Conservation (phyloP, 2,329 filamentous ascomycete genomes). For the Xylaria digitata region DNA sequence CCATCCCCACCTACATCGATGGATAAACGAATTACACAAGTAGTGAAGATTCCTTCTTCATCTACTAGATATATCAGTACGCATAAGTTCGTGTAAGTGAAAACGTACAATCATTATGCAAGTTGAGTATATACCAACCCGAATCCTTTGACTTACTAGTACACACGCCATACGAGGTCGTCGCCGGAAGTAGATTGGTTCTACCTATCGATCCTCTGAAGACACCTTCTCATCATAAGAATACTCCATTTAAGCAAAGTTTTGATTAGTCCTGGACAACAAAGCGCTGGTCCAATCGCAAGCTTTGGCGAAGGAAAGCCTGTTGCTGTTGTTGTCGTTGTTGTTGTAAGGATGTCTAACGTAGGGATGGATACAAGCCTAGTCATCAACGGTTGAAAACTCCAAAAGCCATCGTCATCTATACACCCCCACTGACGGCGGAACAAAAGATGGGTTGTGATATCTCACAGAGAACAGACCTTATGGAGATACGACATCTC, state of each 20-base stretch:
- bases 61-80: conserved; percentile 4
- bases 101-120: conserved; percentile 4
- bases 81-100: conserved; percentile 6
- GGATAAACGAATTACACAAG: conserved; percentile 3
- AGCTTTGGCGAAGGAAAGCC: not conserved
- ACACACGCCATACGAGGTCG: conserved; percentile 11
- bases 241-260: not conserved
- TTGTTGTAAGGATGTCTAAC: not conserved
- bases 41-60: not conserved
- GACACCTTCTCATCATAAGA: conserved; percentile 2
- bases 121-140: not conserved
- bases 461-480: conserved; percentile 1
- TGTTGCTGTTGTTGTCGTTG: not conserved
- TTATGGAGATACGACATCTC: not conserved
- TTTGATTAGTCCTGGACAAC: conserved; percentile 10
- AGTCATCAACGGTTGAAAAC: not conserved
- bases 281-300: not conserved
- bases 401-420: conserved; percentile 13
- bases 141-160: not conserved
- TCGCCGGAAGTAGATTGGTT: not conserved
- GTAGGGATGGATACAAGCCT: not conserved
- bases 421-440: not conserved
- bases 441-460: not conserved
- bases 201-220: not conserved
- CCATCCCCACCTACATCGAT: not conserved